These are phyloP conservation scores for Alopecurus myosuroides DNA, from an alignment of 176 grass and related monocot species.

Conservation along the genomic window DNA sequence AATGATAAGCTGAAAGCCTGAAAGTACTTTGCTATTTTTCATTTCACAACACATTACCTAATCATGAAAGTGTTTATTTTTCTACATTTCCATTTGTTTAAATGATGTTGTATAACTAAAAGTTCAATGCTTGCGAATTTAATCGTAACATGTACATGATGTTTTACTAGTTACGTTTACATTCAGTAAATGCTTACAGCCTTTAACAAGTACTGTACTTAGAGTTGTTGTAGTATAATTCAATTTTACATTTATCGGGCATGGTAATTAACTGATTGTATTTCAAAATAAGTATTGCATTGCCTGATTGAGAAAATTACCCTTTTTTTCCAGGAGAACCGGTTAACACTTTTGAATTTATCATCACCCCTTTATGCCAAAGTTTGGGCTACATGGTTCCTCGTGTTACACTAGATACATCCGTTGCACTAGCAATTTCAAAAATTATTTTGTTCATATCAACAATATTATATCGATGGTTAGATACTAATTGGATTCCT, in stretches of 20 bases:
- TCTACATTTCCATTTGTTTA: background rate
- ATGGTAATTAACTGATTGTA: background rate
- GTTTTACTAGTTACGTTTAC: background rate
- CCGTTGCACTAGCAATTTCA: constrained; percentile 51
- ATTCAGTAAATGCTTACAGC: background rate
- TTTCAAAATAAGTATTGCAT: background rate
- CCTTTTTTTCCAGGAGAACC: constrained; percentile 54
- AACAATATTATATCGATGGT: constrained; percentile 58
- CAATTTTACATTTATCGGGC: background rate
- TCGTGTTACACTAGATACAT: constrained; percentile 39
- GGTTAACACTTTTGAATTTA: constrained; percentile 70
- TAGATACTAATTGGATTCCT: constrained; percentile 66
- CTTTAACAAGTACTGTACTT: background rate
- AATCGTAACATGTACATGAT: background rate
- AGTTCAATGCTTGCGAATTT: background rate
- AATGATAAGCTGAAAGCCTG: background rate
- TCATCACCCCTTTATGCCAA: constrained; percentile 60
- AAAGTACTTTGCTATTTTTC: background rate
- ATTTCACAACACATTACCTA: background rate
- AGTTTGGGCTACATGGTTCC: constrained; percentile 72
- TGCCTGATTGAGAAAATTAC: background rate
- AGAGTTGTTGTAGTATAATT: background rate
- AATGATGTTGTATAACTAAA: background rate
- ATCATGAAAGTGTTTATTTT: background rate
- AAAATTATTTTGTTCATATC: constrained; percentile 53